Conservation (phyloP, 2,329 filamentous ascomycete genomes). For the Claviceps digitariae region DNA sequence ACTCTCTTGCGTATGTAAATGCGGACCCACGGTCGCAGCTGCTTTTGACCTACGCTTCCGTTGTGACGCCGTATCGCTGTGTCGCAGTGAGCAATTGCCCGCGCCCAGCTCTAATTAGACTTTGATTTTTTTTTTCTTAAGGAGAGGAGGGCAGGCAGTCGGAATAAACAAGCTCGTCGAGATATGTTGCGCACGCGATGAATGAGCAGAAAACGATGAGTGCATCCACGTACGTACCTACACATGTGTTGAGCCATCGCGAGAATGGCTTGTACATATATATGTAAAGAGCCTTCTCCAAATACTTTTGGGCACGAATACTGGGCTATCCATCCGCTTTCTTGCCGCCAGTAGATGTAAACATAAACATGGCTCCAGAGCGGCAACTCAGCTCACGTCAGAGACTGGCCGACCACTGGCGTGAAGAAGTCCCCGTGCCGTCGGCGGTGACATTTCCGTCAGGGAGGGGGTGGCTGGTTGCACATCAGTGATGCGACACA, state of each 20-base stretch:
- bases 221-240: not conserved
- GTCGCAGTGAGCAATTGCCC: not conserved
- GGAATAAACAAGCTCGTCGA: not conserved
- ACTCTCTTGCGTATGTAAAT: not conserved
- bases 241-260: too few relatives aligned
- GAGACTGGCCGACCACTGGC: not conserved
- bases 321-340: not conserved
- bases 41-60: not conserved
- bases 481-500: not conserved
- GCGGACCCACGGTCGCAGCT: not conserved
- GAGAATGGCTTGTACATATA: not conserved
- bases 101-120: not conserved
- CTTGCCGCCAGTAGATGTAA: not conserved
- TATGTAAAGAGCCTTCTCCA: too few relatives aligned
- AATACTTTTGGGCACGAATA: not conserved
- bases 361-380: not conserved
- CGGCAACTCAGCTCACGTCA: not conserved
- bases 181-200: not conserved
- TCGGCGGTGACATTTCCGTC: not conserved
- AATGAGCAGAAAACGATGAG: not conserved
- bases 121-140: not conserved
- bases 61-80: not conserved
- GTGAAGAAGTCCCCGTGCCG: not conserved
- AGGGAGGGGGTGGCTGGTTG: not conserved
- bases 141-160: not conserved